Conservation (phyloP, 108 stramenopile genomes). For the Cyclotella sp. region DNA sequence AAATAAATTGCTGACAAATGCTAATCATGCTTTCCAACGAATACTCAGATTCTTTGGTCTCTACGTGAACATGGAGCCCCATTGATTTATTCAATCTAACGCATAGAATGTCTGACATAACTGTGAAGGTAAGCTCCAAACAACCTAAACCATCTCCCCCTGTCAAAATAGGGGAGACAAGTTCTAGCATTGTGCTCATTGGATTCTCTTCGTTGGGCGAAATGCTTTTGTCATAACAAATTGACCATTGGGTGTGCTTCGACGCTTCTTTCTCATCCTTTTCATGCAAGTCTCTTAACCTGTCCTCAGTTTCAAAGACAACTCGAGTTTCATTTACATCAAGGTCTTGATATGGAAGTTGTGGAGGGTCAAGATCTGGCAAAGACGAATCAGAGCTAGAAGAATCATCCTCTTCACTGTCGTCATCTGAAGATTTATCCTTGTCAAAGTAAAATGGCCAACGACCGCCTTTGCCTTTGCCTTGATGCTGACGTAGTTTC, state of each 20-base stretch:
- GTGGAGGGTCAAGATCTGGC: conserved; percentile 8
- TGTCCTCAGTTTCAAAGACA: not conserved
- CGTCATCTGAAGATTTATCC: conserved; percentile 1
- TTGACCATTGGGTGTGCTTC: conserved; percentile 49
- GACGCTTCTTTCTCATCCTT: not conserved
- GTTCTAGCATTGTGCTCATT: conserved; percentile 56
- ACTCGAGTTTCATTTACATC: not conserved
- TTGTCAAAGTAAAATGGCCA: not conserved
- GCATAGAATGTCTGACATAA: conserved; percentile 26
- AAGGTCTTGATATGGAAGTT: not conserved
- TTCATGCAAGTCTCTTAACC: not conserved
- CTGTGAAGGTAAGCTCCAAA: conserved; percentile 30
- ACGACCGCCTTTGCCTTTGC: conserved; percentile 14
- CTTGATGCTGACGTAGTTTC: not conserved
- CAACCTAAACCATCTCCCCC: conserved; percentile 44
- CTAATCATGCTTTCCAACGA: conserved; percentile 47
- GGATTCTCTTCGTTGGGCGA: conserved; percentile 42
- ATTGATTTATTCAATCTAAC: conserved; percentile 60
- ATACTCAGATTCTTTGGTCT: conserved; percentile 39
- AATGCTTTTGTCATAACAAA: conserved; percentile 58
- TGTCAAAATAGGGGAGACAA: conserved; percentile 63
- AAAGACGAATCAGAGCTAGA: conserved; percentile 9
- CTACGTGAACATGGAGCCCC: conserved; percentile 73
- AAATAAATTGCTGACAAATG: conserved; percentile 67
- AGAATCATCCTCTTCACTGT: not conserved